Evolutionary conservation across 2,329 filamentous ascomycete genomes (phyloP).

Genomic region (Chaetomium olivaceum): DNA sequence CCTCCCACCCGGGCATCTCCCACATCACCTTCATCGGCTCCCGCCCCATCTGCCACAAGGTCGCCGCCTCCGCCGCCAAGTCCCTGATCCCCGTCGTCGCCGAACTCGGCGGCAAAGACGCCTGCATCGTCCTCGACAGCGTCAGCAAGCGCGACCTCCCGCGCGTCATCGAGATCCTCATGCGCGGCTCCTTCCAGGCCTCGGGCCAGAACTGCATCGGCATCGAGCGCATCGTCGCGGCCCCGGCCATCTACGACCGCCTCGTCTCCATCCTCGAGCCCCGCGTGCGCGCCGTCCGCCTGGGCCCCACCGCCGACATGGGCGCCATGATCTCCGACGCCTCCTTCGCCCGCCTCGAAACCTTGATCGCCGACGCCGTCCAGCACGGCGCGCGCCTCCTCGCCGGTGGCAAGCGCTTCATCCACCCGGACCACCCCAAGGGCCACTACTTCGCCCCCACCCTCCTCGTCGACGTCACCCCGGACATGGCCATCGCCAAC

Average conservation of each 20-base stretch:
- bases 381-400: slow-evolving; percentile 76
- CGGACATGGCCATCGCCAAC: slow-evolving; percentile 81
- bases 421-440: slow-evolving; percentile 70
- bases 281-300: slow-evolving; percentile 70
- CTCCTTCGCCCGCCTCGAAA: slow-evolving; percentile 74
- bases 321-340: slow-evolving; percentile 85
- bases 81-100: slow-evolving; percentile 84
- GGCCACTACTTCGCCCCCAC: slow-evolving; percentile 95
- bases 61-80: slow-evolving; percentile 82
- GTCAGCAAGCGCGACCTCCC: slow-evolving; percentile 60
- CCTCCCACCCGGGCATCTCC: slow-evolving; percentile 77
- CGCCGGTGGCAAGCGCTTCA: slow-evolving; percentile 71
- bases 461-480: slow-evolving; percentile 83
- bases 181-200: slow-evolving; percentile 92
- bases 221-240: slow-evolving; percentile 86
- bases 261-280: slow-evolving; percentile 71
- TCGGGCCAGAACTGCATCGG: slow-evolving; percentile 98
- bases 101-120: slow-evolving; percentile 94
- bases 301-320: slow-evolving; percentile 78
- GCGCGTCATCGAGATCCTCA: slow-evolving; percentile 76
- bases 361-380: slow-evolving; percentile 75
- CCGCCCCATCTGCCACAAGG: slow-evolving; percentile 79
- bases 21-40: slow-evolving; percentile 98
- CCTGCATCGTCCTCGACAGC: slow-evolving; percentile 85
- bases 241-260: slow-evolving; percentile 71